phyloP scores from a whole-genome alignment of 129 eudicot genomes.

The Smallanthus sonchifolius region DNA sequence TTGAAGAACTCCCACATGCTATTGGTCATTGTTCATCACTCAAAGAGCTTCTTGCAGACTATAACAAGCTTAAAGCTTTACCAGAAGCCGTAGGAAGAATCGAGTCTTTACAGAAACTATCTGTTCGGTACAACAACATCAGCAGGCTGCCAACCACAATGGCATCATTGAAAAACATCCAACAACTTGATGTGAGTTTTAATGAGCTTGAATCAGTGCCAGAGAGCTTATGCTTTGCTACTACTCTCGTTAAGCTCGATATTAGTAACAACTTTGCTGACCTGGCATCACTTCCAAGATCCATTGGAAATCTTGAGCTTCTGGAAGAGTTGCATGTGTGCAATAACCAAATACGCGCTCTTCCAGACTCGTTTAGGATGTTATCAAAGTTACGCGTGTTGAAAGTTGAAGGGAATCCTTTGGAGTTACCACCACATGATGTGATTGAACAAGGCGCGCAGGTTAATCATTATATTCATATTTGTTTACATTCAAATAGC shows the following conservation, averaged over 20 bases:
- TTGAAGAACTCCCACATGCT: conserved; percentile 85
- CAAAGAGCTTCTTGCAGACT: conserved; percentile 72
- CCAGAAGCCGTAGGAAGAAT: conserved; percentile 92
- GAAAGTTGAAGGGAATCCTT: conserved; percentile 81
- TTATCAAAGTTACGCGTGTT: conserved; percentile 48
- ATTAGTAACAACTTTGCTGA: conserved; percentile 91
- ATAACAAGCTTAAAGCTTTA: conserved; percentile 84
- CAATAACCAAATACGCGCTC: conserved; percentile 72
- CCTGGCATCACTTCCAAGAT: conserved; percentile 64
- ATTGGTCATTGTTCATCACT: conserved; percentile 73
- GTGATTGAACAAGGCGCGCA: conserved; percentile 63
- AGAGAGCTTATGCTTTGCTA: conserved; percentile 91
- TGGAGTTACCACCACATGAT: conserved; percentile 62
- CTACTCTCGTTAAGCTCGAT: conserved; percentile 66
- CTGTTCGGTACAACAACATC: conserved; percentile 71
- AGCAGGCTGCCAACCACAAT: conserved; percentile 76
- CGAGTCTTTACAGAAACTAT: conserved; percentile 57
- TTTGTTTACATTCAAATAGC: background rate
- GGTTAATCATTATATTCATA: conserved; percentile 30
- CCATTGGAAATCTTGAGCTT: conserved; percentile 87
- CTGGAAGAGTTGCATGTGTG: conserved; percentile 76
- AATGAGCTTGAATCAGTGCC: conserved; percentile 85
- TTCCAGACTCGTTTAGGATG: conserved; percentile 84
- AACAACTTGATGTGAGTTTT: conserved; percentile 84
- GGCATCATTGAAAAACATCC: conserved; percentile 55